Conservation (phyloP, 257 asterid genomes). For the Solanum acaule region DNA sequence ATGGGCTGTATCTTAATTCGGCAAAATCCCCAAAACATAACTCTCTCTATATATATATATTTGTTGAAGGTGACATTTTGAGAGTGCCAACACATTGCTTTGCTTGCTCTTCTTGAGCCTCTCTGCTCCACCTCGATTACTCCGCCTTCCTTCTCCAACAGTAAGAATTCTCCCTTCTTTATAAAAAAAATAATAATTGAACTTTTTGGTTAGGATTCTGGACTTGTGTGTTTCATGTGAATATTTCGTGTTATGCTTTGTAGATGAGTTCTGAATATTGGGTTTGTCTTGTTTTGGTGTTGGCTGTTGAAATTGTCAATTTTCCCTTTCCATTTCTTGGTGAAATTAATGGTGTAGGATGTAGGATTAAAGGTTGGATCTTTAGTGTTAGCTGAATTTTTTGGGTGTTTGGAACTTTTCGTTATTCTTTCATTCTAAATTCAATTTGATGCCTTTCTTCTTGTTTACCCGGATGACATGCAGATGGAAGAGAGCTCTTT, state of each 20-base stretch:
- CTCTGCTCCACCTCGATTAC: neutral
- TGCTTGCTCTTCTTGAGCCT: neutral
- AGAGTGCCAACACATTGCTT: neutral
- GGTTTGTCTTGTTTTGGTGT: neutral
- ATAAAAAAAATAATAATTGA: neutral
- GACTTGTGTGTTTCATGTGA: neutral
- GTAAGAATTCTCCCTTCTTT: neutral
- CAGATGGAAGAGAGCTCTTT: neutral
- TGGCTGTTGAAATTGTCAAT: neutral
- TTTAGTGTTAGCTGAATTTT: neutral
- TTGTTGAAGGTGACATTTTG: slow-evolving; percentile 1
- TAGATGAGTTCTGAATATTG: neutral
- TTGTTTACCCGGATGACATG: neutral
- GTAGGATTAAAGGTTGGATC: neutral
- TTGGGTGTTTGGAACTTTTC: neutral
- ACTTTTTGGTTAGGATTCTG: neutral
- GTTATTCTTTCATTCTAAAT: neutral
- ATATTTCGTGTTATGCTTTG: neutral
- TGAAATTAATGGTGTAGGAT: neutral
- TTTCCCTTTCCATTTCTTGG: neutral
- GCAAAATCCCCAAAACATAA: neutral
- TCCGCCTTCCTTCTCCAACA: neutral
- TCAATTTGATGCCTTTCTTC: neutral
- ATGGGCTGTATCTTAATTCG: neutral
- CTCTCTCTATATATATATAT: neutral